Percentiles rank a stretch among this genome's conserved stretches.
Conservation (phyloP, 352 stramenopile genomes). For the Phytophthora citrophthora region DNA sequence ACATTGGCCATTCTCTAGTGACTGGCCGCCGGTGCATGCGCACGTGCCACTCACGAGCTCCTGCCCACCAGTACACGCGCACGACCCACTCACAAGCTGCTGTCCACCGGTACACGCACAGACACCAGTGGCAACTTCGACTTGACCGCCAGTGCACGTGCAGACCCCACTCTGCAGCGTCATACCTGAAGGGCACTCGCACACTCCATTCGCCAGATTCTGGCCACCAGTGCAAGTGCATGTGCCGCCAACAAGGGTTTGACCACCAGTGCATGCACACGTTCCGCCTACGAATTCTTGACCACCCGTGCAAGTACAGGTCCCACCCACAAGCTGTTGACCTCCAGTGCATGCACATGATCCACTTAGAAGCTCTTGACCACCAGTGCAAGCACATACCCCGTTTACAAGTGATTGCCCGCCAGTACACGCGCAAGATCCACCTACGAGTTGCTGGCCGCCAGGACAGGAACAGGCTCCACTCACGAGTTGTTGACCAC, state of each 20-base stretch:
- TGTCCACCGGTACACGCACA: slow-evolving; percentile 2
- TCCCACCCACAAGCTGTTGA: not conserved
- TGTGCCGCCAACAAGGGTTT: not conserved
- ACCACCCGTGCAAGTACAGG: not conserved
- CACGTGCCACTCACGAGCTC: too few species aligned
- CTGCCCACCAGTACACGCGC: too few species aligned
- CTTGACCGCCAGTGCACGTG: not conserved
- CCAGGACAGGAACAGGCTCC: not conserved
- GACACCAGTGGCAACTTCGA: not conserved
- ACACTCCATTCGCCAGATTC: not conserved
- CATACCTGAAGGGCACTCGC: not conserved
- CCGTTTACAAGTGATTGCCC: not conserved
- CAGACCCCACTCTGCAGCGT: not conserved
- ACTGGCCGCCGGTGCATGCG: too few species aligned
- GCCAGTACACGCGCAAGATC: not conserved
- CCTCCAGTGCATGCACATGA: not conserved
- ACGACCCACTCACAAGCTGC: too few species aligned
- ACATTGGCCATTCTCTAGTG: too few species aligned
- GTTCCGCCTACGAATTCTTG: not conserved
- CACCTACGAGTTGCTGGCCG: too few species aligned
- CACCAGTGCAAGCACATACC: not conserved
- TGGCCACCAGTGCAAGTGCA: slow-evolving; percentile 6
- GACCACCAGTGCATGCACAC: slow-evolving; percentile 1
- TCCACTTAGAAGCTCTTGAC: not conserved
- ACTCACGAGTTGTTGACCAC: not conserved